Conservation (phyloP, 148 eudicot genomes). For the Chenopodium quinoa region DNA sequence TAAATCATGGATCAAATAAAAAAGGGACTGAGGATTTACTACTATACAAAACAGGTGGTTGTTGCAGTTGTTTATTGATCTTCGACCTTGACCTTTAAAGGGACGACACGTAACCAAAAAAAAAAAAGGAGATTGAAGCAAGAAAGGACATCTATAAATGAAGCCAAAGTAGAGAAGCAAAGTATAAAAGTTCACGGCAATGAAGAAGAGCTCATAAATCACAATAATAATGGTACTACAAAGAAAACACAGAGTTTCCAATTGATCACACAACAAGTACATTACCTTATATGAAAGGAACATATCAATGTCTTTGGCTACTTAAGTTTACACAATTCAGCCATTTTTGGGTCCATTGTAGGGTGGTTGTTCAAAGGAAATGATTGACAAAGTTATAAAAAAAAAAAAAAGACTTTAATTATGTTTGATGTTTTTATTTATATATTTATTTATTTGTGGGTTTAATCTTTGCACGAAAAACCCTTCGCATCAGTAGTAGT, state of each 20-base stretch:
- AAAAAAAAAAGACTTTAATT: background rate
- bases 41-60: too few relatives aligned
- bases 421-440: background rate
- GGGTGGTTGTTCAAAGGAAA: slow-evolving; percentile 5
- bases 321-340: slow-evolving; percentile 13
- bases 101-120: background rate
- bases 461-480: slow-evolving; percentile 1
- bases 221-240: background rate
- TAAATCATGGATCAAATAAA: too few relatives aligned
- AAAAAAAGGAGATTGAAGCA: background rate
- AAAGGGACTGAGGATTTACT: too few relatives aligned
- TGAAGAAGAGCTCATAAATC: background rate
- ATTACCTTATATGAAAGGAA: slow-evolving; percentile 16
- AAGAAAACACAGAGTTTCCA: slow-evolving; percentile 9
- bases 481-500: background rate
- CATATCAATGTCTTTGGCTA: slow-evolving; percentile 18
- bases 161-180: background rate
- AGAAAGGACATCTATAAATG: background rate
- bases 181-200: background rate
- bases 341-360: slow-evolving; percentile 8
- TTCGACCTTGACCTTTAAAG: background rate
- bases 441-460: background rate
- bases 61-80: background rate
- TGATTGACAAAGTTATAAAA: background rate
- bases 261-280: slow-evolving; percentile 5